Evolutionary conservation across 75 land plant species (phyloP).

Genomic region (Sequoia sempervirens): DNA sequence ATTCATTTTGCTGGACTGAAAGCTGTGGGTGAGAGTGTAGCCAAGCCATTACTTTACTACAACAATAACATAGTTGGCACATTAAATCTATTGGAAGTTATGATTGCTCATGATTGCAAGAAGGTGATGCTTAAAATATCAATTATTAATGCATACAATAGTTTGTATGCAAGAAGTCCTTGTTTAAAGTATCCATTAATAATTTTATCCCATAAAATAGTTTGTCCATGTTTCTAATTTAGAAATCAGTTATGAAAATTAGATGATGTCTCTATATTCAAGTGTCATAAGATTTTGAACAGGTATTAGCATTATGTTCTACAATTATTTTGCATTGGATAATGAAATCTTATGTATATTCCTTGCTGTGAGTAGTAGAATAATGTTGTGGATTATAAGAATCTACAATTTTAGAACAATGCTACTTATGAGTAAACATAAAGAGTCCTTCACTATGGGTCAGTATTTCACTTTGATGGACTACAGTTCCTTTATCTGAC

Average conservation of each 20-base stretch:
- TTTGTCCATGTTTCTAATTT: not conserved
- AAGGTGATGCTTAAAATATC: conserved; percentile 29
- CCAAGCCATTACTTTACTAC: conserved; percentile 73
- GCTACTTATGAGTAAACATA: not conserved
- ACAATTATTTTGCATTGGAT: not conserved
- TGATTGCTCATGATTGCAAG: conserved; percentile 78
- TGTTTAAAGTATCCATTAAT: not conserved
- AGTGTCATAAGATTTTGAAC: not conserved
- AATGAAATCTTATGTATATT: not conserved
- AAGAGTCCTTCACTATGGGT: not conserved
- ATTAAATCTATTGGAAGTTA: conserved; percentile 61
- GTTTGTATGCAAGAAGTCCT: not conserved
- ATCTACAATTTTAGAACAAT: not conserved
- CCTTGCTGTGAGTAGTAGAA: not conserved
- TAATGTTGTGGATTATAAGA: not conserved
- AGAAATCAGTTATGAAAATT: not conserved
- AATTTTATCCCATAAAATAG: not conserved
- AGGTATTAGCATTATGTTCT: not conserved
- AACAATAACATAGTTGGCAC: conserved; percentile 79
- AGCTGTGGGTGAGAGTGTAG: conserved; percentile 95
- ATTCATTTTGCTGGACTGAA: conserved; percentile 95
- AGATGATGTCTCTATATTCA: not conserved
- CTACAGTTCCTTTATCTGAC: not conserved
- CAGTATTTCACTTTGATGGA: not conserved
- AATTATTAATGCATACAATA: not conserved